Evolutionary conservation across 106 monocot genomes (phyloP), one percentile per base, ranked within the genome.

Genomic region (Dendrobium chrysotoxum): DNA sequence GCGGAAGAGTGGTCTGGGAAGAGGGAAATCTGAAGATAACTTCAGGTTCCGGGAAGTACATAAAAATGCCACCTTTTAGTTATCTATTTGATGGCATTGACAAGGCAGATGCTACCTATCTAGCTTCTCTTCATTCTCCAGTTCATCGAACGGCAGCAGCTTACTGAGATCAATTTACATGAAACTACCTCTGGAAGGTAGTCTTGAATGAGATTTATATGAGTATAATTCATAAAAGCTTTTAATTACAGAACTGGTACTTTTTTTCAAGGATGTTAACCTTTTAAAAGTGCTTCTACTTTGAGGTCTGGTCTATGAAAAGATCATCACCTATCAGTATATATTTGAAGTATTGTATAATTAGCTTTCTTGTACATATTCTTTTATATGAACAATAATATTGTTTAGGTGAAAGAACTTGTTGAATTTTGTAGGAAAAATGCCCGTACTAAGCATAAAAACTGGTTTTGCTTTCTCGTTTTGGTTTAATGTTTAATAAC

Each of bases 61-160:
- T 99, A 47, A 80, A 76, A 72, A 95, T 92, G 92, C 86, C 85
- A n/a, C 95, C 98, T 81, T 99, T 87, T 77, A 73, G 98, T 73
- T 90, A 90, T 80, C 89, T 99, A 38, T 99, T 95, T 44, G 95
- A 99, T 71, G 98, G 98, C 42, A 77, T 99, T 44, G 92, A 90
- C n/a, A 91, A 91, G 89, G 79, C 82, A 41, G 91, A 99, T 82
- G 91, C 88, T 16, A 81, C 81, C 15, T 91, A 95, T 55, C 50
- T 88, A 8, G 85, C 95, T 83, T 95, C 98, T 7, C 86, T 95
- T 23, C 82, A 31, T 64, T 91, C 92, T 79, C 91, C 92, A 26
- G 89, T 91, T 28, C 77, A 76, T 46, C 86, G 92, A 10, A 28
- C 57, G 23, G 70, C 75, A 70, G 45, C 79, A 76, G 20, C 84